Evolutionary conservation across 345 rosid genomes (phyloP).

Genomic region (Anacardium occidentale): DNA sequence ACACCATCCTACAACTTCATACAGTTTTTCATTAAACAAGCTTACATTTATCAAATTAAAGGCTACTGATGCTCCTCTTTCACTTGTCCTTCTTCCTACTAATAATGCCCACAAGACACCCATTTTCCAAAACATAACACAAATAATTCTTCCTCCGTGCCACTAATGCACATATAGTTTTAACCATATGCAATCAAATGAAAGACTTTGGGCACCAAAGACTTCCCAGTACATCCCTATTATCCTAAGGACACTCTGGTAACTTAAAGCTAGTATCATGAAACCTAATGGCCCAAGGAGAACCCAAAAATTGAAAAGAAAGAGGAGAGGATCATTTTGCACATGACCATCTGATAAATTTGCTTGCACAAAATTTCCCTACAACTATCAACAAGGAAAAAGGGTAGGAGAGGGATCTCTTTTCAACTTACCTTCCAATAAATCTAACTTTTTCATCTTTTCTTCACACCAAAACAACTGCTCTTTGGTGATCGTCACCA

Average conservation of each 20-base stretch:
- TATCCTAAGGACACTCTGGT: not conserved
- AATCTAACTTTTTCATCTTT: constrained; percentile 77
- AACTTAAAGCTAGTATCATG: not conserved
- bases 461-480: constrained; percentile 93
- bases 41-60: not conserved
- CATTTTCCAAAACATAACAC: not conserved
- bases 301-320: not conserved
- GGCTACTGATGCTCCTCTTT: not conserved
- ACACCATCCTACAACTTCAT: not conserved
- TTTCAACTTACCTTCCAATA: constrained; percentile 57
- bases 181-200: no score
- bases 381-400: constrained; percentile 61
- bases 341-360: not conserved
- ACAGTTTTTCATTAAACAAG: not conserved
- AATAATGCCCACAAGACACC: not conserved
- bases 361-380: constrained; percentile 5
- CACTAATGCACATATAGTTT: not conserved
- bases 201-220: not conserved
- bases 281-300: not conserved
- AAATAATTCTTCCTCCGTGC: not conserved
- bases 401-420: constrained; percentile 82
- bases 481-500: constrained; percentile 57
- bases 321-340: not conserved
- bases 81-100: not conserved
- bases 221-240: not conserved